Conservation (phyloP, 1,139 yeast species). For the Dujonia santamariae region DNA sequence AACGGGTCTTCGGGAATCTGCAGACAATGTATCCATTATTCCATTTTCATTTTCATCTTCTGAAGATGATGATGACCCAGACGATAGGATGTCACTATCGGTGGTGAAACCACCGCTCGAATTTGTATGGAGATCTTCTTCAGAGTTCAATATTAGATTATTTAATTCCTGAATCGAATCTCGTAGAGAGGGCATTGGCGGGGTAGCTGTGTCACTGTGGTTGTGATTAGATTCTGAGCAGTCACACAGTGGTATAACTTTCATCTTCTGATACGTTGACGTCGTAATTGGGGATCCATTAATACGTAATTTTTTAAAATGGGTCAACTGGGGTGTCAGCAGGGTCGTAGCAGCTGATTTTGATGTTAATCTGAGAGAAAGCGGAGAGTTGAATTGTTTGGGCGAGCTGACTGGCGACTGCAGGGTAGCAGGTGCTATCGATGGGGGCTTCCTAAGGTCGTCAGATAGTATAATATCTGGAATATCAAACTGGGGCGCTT, state of each 20-base stretch:
- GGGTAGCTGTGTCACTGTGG: neutral
- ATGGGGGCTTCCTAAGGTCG: neutral
- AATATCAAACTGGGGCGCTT: slow-evolving; percentile 11
- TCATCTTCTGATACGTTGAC: slow-evolving; percentile 18
- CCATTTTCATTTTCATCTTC: slow-evolving; percentile 7
- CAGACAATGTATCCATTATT: neutral
- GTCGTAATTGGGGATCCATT: slow-evolving; percentile 40
- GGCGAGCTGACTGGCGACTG: neutral
- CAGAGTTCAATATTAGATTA: neutral
- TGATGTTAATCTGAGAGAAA: neutral
- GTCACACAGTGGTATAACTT: slow-evolving; percentile 13
- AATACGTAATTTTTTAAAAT: slow-evolving; percentile 43
- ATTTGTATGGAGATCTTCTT: neutral
- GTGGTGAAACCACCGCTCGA: slow-evolving; percentile 4
- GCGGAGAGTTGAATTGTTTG: neutral
- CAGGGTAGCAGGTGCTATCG: slow-evolving; percentile 1
- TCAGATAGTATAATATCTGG: slow-evolving; percentile 6
- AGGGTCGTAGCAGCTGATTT: slow-evolving; percentile 39
- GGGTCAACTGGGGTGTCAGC: slow-evolving; percentile 35
- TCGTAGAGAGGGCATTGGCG: slow-evolving; percentile 1
- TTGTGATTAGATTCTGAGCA: slow-evolving; percentile 9
- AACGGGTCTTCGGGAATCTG: too few species aligned
- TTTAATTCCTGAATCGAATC: slow-evolving; percentile 4
- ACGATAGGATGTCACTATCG: slow-evolving; percentile 2
- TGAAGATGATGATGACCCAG: slow-evolving; percentile 5